These are phyloP conservation scores for Pharnaceum exiguum DNA, from an alignment of 148 eudicot species.

Conservation along the genomic window DNA sequence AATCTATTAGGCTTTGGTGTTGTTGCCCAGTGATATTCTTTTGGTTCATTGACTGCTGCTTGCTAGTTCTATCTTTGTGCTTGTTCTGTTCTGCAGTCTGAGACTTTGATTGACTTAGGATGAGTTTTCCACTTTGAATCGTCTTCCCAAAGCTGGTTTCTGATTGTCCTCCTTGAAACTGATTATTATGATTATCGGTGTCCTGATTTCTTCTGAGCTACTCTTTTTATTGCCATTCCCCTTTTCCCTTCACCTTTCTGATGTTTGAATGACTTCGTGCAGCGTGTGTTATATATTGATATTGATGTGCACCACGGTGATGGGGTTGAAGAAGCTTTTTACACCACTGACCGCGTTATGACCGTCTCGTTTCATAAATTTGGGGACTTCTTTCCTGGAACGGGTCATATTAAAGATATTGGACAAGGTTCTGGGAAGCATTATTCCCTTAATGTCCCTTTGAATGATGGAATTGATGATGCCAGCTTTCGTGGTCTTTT, in stretches of 20 bases:
- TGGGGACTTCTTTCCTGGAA: constrained; percentile 94
- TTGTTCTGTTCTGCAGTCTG: no score
- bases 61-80: no score
- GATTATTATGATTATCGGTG: not conserved
- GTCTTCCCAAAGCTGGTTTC: no score
- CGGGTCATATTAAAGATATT: constrained; percentile 84
- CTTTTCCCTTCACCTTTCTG: not conserved
- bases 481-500: constrained; percentile 71
- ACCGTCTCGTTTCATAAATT: constrained; percentile 93
- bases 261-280: constrained; percentile 19
- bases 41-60: no score
- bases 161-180: not conserved
- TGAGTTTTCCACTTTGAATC: no score
- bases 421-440: constrained; percentile 68
- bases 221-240: not conserved
- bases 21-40: no score
- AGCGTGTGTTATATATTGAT: constrained; percentile 89
- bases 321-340: constrained; percentile 95
- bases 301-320: constrained; percentile 95
- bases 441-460: constrained; percentile 84
- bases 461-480: constrained; percentile 89
- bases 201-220: not conserved
- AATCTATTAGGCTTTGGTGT: no score
- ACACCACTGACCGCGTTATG: constrained; percentile 90
- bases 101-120: no score